phyloP scores from a whole-genome alignment of 2,329 filamentous ascomycete genomes.

The Nemania sp. region DNA sequence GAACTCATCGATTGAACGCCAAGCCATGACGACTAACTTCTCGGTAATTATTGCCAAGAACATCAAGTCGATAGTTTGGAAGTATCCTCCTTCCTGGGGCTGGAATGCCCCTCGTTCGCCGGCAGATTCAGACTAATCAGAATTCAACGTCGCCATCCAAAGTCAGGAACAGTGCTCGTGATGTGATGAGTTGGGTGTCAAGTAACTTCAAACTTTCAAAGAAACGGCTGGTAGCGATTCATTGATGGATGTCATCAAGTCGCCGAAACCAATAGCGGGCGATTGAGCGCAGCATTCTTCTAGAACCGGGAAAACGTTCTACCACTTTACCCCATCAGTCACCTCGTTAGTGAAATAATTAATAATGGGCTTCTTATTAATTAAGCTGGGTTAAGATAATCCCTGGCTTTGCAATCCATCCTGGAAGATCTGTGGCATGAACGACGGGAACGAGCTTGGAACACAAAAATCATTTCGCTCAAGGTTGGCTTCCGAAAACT shows the following conservation, averaged over 20 bases:
- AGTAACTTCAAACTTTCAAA: background rate
- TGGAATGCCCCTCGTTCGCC: no score
- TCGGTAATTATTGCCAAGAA: slow-evolving; percentile 25
- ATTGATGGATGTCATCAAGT: background rate
- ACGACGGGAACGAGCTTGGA: no score
- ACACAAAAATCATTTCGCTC: no score
- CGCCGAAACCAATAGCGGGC: background rate
- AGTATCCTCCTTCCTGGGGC: slow-evolving; percentile 1
- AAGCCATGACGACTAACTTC: slow-evolving; percentile 16
- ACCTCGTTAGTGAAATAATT: no score
- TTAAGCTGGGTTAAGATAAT: no score
- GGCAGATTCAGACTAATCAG: slow-evolving; percentile 9
- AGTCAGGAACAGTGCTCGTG: background rate
- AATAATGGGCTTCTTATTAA: no score
- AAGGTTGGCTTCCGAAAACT: no score
- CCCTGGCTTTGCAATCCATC: no score
- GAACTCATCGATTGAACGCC: slow-evolving; percentile 10
- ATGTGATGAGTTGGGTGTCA: background rate
- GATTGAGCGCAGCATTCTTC: slow-evolving; percentile 3
- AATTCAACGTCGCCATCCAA: slow-evolving; percentile 5
- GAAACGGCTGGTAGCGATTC: background rate
- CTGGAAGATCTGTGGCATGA: no score
- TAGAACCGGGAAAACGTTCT: slow-evolving; percentile 11
- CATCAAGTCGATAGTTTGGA: slow-evolving; percentile 5
- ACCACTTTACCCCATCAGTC: background rate